Evolutionary conservation across 1,284 basidiomycete genomes (phyloP).

Genomic region (Cutaneotrichosporon sp.): DNA sequence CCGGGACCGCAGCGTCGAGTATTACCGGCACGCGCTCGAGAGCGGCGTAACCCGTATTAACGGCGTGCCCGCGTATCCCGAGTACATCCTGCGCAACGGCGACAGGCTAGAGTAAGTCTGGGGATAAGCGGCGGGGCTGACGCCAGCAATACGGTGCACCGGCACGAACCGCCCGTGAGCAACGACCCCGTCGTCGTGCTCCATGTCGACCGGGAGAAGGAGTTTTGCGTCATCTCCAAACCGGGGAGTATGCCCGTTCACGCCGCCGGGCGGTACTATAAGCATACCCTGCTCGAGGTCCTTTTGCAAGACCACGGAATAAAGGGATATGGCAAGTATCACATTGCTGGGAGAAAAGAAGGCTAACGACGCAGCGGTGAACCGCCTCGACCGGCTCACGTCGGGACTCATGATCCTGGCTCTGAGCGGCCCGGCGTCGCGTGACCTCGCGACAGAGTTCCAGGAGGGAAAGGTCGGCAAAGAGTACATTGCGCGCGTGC

Average conservation of each 20-base stretch:
- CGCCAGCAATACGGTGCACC: conserved; percentile 82
- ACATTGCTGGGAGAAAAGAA: background rate
- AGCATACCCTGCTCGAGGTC: conserved; percentile 82
- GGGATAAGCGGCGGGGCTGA: background rate
- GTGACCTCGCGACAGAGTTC: conserved; percentile 73
- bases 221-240: conserved; percentile 89
- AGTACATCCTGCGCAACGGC: conserved; percentile 75
- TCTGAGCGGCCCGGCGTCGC: conserved; percentile 65
- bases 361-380: conserved; percentile 63
- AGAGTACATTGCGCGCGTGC: conserved; percentile 83
- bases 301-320: conserved; percentile 79
- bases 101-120: conserved; percentile 77
- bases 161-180: conserved; percentile 93
- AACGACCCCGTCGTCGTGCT: conserved; percentile 78
- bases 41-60: conserved; percentile 95
- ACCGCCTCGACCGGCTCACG: conserved; percentile 88
- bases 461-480: conserved; percentile 72
- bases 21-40: conserved; percentile 85
- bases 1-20: conserved; percentile 81
- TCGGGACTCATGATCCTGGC: conserved; percentile 96
- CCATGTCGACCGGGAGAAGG: conserved; percentile 65
- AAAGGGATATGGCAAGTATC: conserved; percentile 49
- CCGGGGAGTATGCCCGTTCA: conserved; percentile 90
- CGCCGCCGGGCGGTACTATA: conserved; percentile 78
- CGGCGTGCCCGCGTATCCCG: conserved; percentile 70